phyloP scores from a whole-genome alignment of 208 protist species.

The Giardia muris region DNA sequence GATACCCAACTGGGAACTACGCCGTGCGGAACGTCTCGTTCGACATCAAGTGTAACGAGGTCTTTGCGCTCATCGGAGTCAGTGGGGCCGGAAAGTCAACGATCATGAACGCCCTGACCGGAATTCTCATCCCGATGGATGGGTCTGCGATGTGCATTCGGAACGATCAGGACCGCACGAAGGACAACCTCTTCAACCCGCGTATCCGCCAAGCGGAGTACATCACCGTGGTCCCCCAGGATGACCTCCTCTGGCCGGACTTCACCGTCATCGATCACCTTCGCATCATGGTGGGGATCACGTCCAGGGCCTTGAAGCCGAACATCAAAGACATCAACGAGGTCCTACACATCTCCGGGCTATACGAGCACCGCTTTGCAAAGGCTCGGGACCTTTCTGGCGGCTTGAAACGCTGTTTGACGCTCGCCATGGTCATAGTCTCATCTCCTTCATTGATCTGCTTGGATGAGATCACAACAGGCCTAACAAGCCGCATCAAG shows the following conservation, averaged over 20 bases:
- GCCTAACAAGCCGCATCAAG: not conserved
- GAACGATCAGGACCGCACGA: not conserved
- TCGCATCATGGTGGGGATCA: not conserved
- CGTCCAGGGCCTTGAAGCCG: not conserved
- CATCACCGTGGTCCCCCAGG: constrained; percentile 17
- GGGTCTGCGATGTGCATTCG: not conserved
- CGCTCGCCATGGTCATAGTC: not conserved
- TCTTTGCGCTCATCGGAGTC: not conserved
- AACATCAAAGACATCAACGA: not conserved
- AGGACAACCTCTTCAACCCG: not conserved
- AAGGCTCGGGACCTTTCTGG: not conserved
- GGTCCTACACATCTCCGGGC: not conserved
- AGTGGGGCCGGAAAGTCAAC: constrained; percentile 16
- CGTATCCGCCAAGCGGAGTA: not conserved
- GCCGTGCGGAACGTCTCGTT: not conserved
- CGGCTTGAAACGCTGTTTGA: not conserved
- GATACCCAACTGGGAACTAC: not conserved
- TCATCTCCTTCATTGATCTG: not conserved
- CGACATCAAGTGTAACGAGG: not conserved
- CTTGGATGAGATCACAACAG: not conserved
- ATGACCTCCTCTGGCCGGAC: not conserved
- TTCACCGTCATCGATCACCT: constrained; percentile 8
- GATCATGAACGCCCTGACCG: not conserved
- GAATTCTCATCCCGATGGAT: not conserved
- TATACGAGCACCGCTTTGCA: not conserved